These are phyloP conservation scores for Raphanus hybrid DNA, from an alignment of 441 rosid genomes.

Conservation along the genomic window DNA sequence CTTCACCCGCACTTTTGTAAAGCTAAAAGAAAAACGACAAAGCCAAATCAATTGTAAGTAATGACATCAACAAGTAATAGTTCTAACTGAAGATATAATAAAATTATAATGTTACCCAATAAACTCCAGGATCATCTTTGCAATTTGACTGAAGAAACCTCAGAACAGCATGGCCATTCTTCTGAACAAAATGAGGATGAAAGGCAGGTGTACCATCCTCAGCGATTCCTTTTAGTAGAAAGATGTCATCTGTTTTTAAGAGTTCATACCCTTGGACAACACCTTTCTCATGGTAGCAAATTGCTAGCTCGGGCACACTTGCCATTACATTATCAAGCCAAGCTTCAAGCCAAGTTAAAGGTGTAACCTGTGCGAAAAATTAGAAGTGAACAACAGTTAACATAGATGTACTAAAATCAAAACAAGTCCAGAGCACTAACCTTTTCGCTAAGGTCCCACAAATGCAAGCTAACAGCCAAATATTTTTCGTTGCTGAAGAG, in stretches of 20 bases:
- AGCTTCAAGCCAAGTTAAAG: constrained; percentile 95
- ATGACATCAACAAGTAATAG: not conserved
- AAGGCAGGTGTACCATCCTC: constrained; percentile 97
- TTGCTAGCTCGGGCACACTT: constrained; percentile 96
- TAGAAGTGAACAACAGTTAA: constrained; percentile 22
- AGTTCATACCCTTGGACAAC: constrained; percentile 96
- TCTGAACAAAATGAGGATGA: constrained; percentile 95
- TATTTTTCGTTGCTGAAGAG: constrained; percentile 93
- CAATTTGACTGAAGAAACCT: constrained; percentile 96
- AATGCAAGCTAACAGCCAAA: constrained; percentile 92
- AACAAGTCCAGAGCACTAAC: constrained; percentile 45
- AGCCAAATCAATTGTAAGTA: constrained; percentile 10
- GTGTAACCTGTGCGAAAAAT: constrained; percentile 62
- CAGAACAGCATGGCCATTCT: constrained; percentile 90
- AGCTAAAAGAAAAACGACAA: constrained; percentile 54
- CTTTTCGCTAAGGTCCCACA: constrained; percentile 87
- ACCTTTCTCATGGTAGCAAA: constrained; percentile 91
- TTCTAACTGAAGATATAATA: not conserved
- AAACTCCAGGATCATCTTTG: constrained; percentile 97
- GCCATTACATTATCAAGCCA: constrained; percentile 99
- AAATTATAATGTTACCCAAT: constrained; percentile 65
- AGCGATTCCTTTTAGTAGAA: constrained; percentile 80
- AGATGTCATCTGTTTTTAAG: constrained; percentile 91
- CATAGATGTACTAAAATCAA: constrained; percentile 13
- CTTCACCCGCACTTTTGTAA: constrained; percentile 92